Percentiles rank a stretch among this genome's conserved stretches.
Conservation (phyloP, 2,329 filamentous ascomycete genomes). For the Aspergillus candidus region DNA sequence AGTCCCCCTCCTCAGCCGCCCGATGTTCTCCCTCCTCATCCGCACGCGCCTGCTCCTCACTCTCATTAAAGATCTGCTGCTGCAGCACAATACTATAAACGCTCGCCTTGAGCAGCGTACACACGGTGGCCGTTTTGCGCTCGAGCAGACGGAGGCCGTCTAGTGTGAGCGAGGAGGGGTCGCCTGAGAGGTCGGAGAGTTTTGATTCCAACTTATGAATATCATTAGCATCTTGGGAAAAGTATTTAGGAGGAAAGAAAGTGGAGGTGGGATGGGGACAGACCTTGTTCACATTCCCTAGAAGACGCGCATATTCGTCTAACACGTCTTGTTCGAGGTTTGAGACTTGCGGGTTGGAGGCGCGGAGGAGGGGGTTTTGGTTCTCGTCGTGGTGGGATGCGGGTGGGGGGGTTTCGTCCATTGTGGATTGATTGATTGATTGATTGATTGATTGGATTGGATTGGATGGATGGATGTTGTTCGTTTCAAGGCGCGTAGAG, state of each 20-base stretch:
- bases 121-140: constrained; percentile 89
- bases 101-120: constrained; percentile 93
- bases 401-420: constrained; percentile 3
- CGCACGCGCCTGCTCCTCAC: constrained; percentile 26
- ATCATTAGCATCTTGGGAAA: too few relatives aligned
- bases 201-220: constrained; percentile 21
- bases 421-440: background rate
- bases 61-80: constrained; percentile 78
- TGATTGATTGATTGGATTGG: too few relatives aligned
- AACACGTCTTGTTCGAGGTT: constrained; percentile 89
- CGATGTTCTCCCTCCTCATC: constrained; percentile 17
- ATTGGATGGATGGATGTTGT: too few relatives aligned
- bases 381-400: constrained; percentile 9
- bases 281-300: constrained; percentile 88
- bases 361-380: constrained; percentile 33
- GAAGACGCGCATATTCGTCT: constrained; percentile 82
- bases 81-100: constrained; percentile 98
- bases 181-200: constrained; percentile 54
- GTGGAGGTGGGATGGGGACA: too few relatives aligned
- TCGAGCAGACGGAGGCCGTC: constrained; percentile 83
- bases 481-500: too few relatives aligned
- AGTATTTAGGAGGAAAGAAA: too few relatives aligned
- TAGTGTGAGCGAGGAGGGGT: constrained; percentile 65
- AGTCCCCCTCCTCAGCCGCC: constrained; percentile 9
- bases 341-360: constrained; percentile 47